Base-by-base conservation (phyloP, 257 asterid species). In the Eustoma russellianum region DNA sequence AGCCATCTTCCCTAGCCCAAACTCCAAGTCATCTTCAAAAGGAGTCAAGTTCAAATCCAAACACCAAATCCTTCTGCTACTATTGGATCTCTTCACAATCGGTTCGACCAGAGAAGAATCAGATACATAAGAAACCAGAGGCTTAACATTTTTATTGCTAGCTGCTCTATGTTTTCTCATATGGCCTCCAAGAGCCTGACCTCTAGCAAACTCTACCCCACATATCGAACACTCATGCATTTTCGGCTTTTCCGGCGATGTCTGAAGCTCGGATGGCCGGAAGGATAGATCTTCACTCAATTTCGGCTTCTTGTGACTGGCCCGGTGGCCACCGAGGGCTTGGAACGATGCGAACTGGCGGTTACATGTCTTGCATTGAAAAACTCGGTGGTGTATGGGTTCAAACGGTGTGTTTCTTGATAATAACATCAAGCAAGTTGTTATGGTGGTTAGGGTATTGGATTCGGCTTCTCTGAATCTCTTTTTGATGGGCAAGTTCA, bases 31-130 rank as follows among this genome's bases (percentile, higher is more conserved):
- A 53, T 70, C 70, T 48, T 74, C 77, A 33, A 63, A 55, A 0
- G 77, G 80, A 24, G 74, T 70, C 74, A 74, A 56, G 46, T 74
- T 74, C 80, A 74, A 60, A 70, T 74, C 74, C 68, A 74, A 38
- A 1, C 67, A 50, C 69, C 68, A 66, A 63, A 53, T 40, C 41
- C 64, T 63, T 58, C 43, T 59, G 1, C 13, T 45, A 0, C 10
- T 30, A 40, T 51, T 65, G 1, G 66, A 51, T 61, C 56, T 70
- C 56, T 73, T 59, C 8, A 33, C 50, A 0, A 17, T 52, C 35
- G 45, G 45, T 13, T 43, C 66, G 12, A 14, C 28, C 45, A 15
- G 44, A 9, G 46, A 46, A 17, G 66, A 48, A 3, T 52, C 17
- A 18, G 57, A 55, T 9, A 43, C 33, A 13, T 53, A 43, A 10